Evolutionary conservation across 176 grass and related monocot genomes (phyloP), one percentile per base, ranked within the genome.

Genomic region (Oryza coarctata): DNA sequence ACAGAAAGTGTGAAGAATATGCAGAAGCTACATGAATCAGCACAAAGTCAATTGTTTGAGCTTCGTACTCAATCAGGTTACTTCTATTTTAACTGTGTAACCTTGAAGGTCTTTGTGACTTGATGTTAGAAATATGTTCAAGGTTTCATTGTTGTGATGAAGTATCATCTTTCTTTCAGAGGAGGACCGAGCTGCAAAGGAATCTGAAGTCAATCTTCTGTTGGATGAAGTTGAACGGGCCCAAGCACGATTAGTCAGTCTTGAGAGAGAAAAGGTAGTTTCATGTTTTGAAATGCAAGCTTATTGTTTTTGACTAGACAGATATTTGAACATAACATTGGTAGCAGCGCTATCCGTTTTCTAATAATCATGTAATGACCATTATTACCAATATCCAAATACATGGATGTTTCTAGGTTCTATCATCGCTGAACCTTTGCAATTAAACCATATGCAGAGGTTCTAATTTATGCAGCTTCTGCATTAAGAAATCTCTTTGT

Each of bases 221-320:
- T 90, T 99, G 96, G 96, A 99, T 85, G 96, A 99, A 88, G 93
- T 99, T 87, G 96, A 99, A 88, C 93, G 96, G 18, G 93, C 93
- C 78, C 96, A 94, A 87, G 61, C 87, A 77, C 89, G 96, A 78
- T 89, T 99, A 90, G 68, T 93, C 84, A 99, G 93, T 82, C 89
- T 99, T 76, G 96, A 99, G 80, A 95, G 96, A 80, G 96, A 99
- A 88, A 99, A 99, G 91, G 96, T 99, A 82, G 22, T 27, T 18
- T 70, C 89, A 26, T 10, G 2, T 34, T 70, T 76, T 17, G 22
- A 30, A 61, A 71, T 87, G 10, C 2, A 20, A 40, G 25, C 78
- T 76, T 58, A 20, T 25, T 66, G 2, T 63, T 57, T 90, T 62
- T 68, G 33, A 25, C 12, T 65, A 20, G 39, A 57, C 31, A 32